Evolutionary conservation across 352 stramenopile genomes (phyloP).

Genomic region (Thraustochytrium striatum): DNA sequence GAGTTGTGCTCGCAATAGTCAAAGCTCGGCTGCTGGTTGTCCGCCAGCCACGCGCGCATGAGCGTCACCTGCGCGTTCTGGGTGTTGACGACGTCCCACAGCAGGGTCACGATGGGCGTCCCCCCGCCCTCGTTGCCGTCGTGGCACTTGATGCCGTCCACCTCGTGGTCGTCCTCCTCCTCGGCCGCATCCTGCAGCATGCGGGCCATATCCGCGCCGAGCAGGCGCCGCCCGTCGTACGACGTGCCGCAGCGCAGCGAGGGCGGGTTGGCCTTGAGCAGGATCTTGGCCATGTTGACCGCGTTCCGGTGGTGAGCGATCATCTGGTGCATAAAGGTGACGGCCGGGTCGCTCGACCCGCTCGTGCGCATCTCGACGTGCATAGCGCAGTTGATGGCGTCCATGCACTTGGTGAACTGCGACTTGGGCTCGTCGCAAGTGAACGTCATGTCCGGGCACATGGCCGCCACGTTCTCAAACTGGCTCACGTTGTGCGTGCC

Average conservation of each 20-base stretch:
- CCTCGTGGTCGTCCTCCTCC: conserved; percentile 46
- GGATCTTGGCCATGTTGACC: conserved; percentile 71
- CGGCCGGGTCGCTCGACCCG: conserved; percentile 50
- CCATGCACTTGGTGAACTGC: conserved; percentile 62
- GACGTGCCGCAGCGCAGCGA: conserved; percentile 33
- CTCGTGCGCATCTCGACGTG: conserved; percentile 59
- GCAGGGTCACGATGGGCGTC: conserved; percentile 58
- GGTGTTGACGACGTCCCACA: conserved; percentile 64
- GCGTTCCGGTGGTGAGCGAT: conserved; percentile 74
- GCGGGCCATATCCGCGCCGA: not conserved
- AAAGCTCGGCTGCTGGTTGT: conserved; percentile 4
- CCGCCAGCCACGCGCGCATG: conserved; percentile 55
- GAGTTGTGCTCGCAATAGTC: conserved; percentile 14
- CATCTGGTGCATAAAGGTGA: conserved; percentile 69
- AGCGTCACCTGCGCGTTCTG: conserved; percentile 68
- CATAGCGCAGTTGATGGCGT: conserved; percentile 71
- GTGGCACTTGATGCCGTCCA: conserved; percentile 45
- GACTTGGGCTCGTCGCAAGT: conserved; percentile 34
- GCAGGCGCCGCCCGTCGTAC: conserved; percentile 36
- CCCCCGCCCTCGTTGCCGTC: conserved; percentile 54
- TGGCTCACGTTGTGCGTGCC: conserved; percentile 44
- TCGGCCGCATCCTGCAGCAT: conserved; percentile 49
- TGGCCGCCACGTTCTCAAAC: conserved; percentile 29
- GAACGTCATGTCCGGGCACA: conserved; percentile 51
- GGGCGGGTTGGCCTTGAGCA: conserved; percentile 54